Evolutionary conservation across 2,329 filamentous ascomycete genomes (phyloP).

Genomic region (Myriosclerotinia duriaeana): DNA sequence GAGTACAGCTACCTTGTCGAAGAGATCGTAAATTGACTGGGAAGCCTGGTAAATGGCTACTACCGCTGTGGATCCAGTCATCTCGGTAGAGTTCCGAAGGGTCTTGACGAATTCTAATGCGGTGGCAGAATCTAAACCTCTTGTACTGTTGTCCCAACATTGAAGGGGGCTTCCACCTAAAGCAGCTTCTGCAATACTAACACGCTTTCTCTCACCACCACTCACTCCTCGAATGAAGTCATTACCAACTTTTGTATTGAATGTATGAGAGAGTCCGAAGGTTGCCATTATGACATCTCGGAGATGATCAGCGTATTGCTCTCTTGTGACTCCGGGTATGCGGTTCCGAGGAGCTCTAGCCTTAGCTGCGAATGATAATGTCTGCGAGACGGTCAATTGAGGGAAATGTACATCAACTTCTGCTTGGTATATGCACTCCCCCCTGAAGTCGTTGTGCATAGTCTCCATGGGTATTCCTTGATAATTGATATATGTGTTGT

Average conservation of each 20-base stretch:
- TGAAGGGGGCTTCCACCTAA: slow-evolving; percentile 59
- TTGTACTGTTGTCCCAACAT: slow-evolving; percentile 76
- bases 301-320: slow-evolving; percentile 52
- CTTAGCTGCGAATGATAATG: slow-evolving; percentile 69
- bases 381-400: slow-evolving; percentile 73
- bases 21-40: slow-evolving; percentile 61
- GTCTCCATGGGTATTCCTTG: slow-evolving; percentile 52
- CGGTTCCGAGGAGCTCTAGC: slow-evolving; percentile 66
- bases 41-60: slow-evolving; percentile 74
- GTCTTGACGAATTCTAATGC: slow-evolving; percentile 72
- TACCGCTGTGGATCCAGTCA: slow-evolving; percentile 59
- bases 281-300: slow-evolving; percentile 64
- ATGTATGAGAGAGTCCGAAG: slow-evolving; percentile 70
- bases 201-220: slow-evolving; percentile 74
- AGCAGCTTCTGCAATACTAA: slow-evolving; percentile 76
- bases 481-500: slow-evolving; percentile 57
- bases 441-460: slow-evolving; percentile 61
- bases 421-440: slow-evolving; percentile 71
- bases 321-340: slow-evolving; percentile 59
- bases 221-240: slow-evolving; percentile 71
- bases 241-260: slow-evolving; percentile 72
- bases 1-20: slow-evolving; percentile 68
- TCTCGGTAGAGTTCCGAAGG: slow-evolving; percentile 63
- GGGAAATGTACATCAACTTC: slow-evolving; percentile 76
- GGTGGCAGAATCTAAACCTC: slow-evolving; percentile 71